These are phyloP conservation scores for Protomyces lactucae-debilis DNA, from an alignment of 1,139 yeast species.

Conservation along the genomic window DNA sequence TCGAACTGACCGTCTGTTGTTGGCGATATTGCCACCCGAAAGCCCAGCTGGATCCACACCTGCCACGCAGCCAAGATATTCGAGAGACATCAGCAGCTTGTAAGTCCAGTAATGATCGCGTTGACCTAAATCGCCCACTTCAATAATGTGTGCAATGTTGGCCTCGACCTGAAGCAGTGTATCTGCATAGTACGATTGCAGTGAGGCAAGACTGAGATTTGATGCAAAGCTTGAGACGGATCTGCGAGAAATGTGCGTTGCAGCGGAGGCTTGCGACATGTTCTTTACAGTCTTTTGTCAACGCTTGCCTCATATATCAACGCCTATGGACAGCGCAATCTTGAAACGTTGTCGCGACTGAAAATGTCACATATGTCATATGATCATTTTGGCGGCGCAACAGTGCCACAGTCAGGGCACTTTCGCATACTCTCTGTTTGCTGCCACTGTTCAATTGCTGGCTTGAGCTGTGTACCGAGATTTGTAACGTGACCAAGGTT, in stretches of 20 bases:
- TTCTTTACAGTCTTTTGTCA: no score
- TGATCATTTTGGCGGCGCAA: constrained; percentile 34
- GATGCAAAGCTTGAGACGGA: not conserved
- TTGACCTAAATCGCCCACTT: not conserved
- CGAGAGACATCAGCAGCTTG: not conserved
- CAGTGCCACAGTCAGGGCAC: constrained; percentile 68
- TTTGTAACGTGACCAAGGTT: constrained; percentile 69
- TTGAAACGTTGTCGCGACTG: not conserved
- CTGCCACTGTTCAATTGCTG: constrained; percentile 70
- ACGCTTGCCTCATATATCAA: no score
- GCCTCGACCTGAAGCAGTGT: not conserved
- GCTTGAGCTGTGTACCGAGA: constrained; percentile 85
- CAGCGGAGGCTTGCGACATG: not conserved
- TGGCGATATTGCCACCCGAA: not conserved
- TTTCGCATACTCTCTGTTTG: constrained; percentile 58
- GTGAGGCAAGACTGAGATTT: not conserved
- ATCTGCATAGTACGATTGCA: not conserved
- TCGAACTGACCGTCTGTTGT: not conserved
- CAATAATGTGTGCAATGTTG: not conserved
- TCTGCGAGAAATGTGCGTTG: not conserved
- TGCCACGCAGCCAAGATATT: not conserved
- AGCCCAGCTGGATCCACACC: not conserved
- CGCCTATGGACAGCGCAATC: not conserved
- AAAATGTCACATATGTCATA: not conserved
- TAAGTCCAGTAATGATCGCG: not conserved